phyloP scores from a whole-genome alignment of 148 eudicot genomes.

The Cornus kousa region DNA sequence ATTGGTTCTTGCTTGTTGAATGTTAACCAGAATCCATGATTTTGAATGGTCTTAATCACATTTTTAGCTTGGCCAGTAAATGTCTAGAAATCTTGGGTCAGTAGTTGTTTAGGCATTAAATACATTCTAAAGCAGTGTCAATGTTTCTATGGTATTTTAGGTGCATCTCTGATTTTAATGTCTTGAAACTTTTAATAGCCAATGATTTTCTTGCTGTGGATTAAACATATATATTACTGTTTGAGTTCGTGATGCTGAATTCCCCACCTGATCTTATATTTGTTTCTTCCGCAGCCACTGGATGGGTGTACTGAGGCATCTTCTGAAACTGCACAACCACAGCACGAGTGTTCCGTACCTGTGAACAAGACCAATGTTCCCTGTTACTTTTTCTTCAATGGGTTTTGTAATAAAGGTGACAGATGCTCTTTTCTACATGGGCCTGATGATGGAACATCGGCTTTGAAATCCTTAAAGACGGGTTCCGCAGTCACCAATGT shows the following conservation, averaged over 20 bases:
- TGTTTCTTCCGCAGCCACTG: slow-evolving; percentile 45
- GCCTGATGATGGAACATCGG: slow-evolving; percentile 24
- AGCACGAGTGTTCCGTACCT: slow-evolving; percentile 21
- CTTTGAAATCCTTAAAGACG: slow-evolving; percentile 30
- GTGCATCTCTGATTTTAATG: not conserved
- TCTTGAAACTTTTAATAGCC: not conserved
- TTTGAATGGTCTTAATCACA: not conserved
- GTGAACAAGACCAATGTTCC: slow-evolving; percentile 49
- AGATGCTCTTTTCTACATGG: slow-evolving; percentile 58
- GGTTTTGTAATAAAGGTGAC: slow-evolving; percentile 70
- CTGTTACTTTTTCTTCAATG: slow-evolving; percentile 55
- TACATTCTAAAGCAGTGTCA: not conserved
- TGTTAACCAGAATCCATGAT: not conserved
- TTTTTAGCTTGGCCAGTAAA: not conserved
- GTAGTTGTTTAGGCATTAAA: not conserved
- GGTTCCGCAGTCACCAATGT: slow-evolving; percentile 27
- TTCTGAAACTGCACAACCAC: slow-evolving; percentile 31
- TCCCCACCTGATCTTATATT: not conserved
- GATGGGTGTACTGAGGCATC: slow-evolving; percentile 39
- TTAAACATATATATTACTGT: not conserved
- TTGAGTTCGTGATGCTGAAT: not conserved
- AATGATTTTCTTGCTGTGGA: not conserved
- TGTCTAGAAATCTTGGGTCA: not conserved
- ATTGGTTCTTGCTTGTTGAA: not conserved
- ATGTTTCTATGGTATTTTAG: not conserved